These are phyloP conservation scores for Jaenimonas drosophilae DNA, from an alignment of 208 protist species.

Conservation along the genomic window DNA sequence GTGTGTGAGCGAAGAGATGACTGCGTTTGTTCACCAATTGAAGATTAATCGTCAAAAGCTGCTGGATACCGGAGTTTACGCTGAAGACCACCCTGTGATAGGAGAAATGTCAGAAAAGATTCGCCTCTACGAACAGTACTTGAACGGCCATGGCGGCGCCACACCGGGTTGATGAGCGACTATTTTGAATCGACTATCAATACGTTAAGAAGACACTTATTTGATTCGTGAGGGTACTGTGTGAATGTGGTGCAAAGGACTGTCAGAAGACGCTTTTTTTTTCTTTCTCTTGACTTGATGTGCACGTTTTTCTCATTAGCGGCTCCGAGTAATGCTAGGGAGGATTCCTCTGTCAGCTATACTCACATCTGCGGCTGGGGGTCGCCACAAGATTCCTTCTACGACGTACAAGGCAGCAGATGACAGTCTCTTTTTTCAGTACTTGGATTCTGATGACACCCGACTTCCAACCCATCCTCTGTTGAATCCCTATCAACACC, in stretches of 20 bases:
- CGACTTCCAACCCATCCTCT: slow-evolving; percentile 44
- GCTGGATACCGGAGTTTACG: slow-evolving; percentile 78
- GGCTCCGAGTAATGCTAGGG: background rate
- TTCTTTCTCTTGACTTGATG: background rate
- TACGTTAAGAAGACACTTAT: no score
- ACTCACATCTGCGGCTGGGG: slow-evolving; percentile 15
- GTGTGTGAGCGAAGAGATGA: slow-evolving; percentile 75
- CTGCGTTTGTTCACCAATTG: slow-evolving; percentile 66
- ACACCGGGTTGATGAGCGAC: background rate
- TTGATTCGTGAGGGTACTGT: no score
- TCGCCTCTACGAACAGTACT: slow-evolving; percentile 71
- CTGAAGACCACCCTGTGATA: slow-evolving; percentile 39
- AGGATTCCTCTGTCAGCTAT: slow-evolving; percentile 47
- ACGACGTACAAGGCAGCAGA: slow-evolving; percentile 24
- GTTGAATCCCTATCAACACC: slow-evolving; percentile 15
- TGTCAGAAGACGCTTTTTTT: background rate
- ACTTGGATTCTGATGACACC: slow-evolving; percentile 74
- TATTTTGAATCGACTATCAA: no score
- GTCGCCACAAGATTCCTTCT: slow-evolving; percentile 36
- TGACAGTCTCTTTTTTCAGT: slow-evolving; percentile 38
- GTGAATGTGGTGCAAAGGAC: no score
- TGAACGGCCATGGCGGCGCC: slow-evolving; percentile 9
- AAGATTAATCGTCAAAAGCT: slow-evolving; percentile 67
- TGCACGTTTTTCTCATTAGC: background rate
- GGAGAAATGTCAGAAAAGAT: slow-evolving; percentile 83